A percentile compares a stretch with the other conserved stretches of the same genome.
These are phyloP conservation scores for Solanum lignicaule DNA, from an alignment of 257 asterid genomes.

Conservation along the genomic window DNA sequence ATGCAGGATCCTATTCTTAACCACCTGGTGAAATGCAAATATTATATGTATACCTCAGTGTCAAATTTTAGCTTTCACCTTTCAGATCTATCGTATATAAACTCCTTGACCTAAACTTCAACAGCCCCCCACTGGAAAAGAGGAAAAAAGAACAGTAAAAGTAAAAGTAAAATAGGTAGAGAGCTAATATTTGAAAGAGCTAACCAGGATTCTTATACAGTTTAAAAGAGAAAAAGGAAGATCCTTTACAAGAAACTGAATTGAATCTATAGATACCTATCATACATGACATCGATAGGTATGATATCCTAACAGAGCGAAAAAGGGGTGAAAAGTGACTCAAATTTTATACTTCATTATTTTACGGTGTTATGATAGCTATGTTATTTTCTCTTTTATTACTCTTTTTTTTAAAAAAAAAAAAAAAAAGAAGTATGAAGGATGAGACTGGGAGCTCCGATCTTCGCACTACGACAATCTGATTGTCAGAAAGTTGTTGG, in stretches of 20 bases:
- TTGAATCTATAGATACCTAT: background rate
- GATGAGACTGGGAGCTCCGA: background rate
- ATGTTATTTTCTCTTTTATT: background rate
- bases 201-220: background rate
- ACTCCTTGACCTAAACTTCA: background rate
- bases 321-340: background rate
- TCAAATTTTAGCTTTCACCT: background rate
- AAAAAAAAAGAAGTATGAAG: background rate
- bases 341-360: background rate
- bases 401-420: background rate
- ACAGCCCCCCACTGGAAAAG: background rate
- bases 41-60: background rate
- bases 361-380: background rate
- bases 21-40: background rate
- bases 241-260: background rate
- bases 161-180: background rate
- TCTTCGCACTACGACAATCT: background rate
- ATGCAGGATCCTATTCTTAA: background rate
- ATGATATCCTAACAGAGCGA: background rate
- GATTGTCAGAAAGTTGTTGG: background rate
- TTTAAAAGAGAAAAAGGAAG: background rate
- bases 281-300: background rate
- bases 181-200: background rate
- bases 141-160: background rate
- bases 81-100: background rate